These are phyloP conservation scores for Geotrichum klebahnii DNA, from an alignment of 1,139 yeast genomes.

Conservation along the genomic window DNA sequence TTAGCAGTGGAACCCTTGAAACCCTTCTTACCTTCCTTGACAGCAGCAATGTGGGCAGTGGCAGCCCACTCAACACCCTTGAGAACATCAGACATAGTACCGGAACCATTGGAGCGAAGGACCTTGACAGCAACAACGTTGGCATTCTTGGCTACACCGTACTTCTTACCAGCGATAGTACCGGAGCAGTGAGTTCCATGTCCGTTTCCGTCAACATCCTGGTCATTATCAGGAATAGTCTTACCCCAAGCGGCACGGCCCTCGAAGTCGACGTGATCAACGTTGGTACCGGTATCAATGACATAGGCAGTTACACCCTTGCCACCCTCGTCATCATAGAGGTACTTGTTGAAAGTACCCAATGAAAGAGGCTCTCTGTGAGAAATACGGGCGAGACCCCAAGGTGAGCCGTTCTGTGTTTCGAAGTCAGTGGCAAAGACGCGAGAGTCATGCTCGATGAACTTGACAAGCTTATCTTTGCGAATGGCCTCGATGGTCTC, in stretches of 20 bases:
- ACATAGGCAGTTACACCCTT: constrained; percentile 82
- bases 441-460: constrained; percentile 74
- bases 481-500: constrained; percentile 57
- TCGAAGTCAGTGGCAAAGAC: constrained; percentile 64
- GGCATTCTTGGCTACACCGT: constrained; percentile 64
- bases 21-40: constrained; percentile 46
- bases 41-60: constrained; percentile 38
- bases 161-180: constrained; percentile 55
- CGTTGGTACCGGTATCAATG: constrained; percentile 84
- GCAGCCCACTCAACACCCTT: constrained; percentile 47
- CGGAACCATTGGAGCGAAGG: constrained; percentile 48
- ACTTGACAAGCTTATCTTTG: constrained; percentile 46
- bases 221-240: constrained; percentile 80
- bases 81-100: constrained; percentile 49
- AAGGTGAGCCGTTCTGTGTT: constrained; percentile 81
- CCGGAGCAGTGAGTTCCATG: constrained; percentile 70
- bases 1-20: constrained; percentile 55
- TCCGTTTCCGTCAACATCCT: constrained; percentile 86
- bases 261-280: constrained; percentile 70
- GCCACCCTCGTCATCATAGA: constrained; percentile 77
- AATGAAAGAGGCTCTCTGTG: constrained; percentile 58
- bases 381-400: constrained; percentile 94
- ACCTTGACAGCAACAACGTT: constrained; percentile 58
- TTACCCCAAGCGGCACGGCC: constrained; percentile 95
- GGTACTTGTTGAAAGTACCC: constrained; percentile 75